Base-by-base conservation (phyloP, 441 rosid species). In the Erysimum pusillum region DNA sequence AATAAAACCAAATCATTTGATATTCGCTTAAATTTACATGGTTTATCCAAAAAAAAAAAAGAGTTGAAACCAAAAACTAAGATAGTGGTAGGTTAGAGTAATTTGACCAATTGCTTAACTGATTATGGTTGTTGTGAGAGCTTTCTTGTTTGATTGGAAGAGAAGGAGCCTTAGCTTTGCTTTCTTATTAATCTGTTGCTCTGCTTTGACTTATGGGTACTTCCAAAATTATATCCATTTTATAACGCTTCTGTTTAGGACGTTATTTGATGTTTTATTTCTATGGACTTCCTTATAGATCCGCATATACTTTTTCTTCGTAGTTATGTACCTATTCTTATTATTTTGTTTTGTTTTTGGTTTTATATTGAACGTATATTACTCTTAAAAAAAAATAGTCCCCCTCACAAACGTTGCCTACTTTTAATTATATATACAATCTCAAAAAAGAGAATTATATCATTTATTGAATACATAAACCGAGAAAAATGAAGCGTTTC, bases 201-300 rank as follows among this genome's bases (percentile, higher is more conserved):
- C 61, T 48, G 12, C 58, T 60, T 52, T 76, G 79, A 68, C 79
- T 61, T 60, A 42, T 34, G 64, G 6, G 62, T 62, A 62, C 63
- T 58, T 75, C 78, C 79, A 75, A 75, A 67, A 15, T 17, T 14
- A 54, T 45, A 44, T 42, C 28, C 36, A 63, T 11, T 4, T 42
- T 42, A 10, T 41, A 46, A 31, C 48, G 25, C 25, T 38, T 57
- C 39, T 49, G 61, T 22, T 52, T 51, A 51, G n/a, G 42, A 46
- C 15, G 12, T 38, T 72, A 61, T 63, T 63, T 8, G 70, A 41
- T 63, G 44, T 63, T 63, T n/a, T 45, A n/a, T 45, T 45, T 71
- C 13, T 4, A 7, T 28, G 17, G 45, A 12, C 4, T 42, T 35
- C 59, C 59, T 51, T 32, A 65, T 13, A 35, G 15, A n/a, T n/a